phyloP scores from a whole-genome alignment of 306 rosid genomes.

The Sicyos baderoa region DNA sequence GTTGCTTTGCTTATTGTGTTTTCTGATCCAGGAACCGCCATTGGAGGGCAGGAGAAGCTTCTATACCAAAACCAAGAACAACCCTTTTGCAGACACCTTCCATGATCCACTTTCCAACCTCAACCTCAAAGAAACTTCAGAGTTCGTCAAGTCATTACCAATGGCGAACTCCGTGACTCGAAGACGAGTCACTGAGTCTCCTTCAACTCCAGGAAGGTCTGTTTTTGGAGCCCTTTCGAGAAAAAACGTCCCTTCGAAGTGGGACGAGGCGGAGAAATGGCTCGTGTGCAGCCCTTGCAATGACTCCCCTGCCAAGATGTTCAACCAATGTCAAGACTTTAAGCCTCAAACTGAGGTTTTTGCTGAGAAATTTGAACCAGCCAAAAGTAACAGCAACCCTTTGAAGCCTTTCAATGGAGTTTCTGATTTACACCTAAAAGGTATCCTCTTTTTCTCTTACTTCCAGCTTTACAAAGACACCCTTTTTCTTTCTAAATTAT shows the following conservation, averaged over 20 bases:
- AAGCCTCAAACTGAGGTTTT: conserved; percentile 48
- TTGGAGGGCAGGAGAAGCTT: conserved; percentile 41
- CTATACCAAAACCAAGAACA: conserved; percentile 38
- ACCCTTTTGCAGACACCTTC: conserved; percentile 66
- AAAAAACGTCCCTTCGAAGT: conserved; percentile 78
- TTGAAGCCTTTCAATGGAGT: conserved; percentile 39
- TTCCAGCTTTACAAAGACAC: neutral
- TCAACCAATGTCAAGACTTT: conserved; percentile 35
- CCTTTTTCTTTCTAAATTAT: conserved; percentile 9
- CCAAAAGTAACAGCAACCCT: conserved; percentile 36
- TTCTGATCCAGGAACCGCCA: conserved; percentile 47
- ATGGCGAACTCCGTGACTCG: conserved; percentile 39
- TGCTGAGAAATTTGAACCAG: conserved; percentile 63
- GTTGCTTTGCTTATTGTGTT: neutral
- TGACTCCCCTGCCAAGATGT: conserved; percentile 51
- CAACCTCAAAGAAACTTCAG: conserved; percentile 81
- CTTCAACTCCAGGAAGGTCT: conserved; percentile 88
- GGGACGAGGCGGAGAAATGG: conserved; percentile 99
- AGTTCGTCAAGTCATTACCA: conserved; percentile 89
- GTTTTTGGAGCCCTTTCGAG: conserved; percentile 62
- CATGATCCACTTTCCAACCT: conserved; percentile 89
- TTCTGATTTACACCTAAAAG: conserved; percentile 69
- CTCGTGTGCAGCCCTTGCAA: conserved; percentile 68
- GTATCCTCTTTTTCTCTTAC: conserved; percentile 21
- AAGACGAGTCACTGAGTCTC: conserved; percentile 49